Evolutionary conservation across 140 eudicot species (phyloP).

Genomic region (Cichorium intybus): DNA sequence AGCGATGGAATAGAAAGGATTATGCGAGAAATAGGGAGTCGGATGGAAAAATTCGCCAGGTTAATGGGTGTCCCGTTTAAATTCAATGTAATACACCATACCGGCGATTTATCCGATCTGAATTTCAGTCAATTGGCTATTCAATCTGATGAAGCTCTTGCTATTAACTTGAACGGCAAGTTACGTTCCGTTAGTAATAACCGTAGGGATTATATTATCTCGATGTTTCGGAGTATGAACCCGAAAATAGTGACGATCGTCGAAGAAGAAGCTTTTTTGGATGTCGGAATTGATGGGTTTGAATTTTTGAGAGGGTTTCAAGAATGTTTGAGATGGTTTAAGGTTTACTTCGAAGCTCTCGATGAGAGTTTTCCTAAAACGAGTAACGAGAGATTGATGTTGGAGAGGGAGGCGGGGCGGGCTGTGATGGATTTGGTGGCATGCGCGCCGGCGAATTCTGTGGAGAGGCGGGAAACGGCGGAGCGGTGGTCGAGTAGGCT

Average conservation of each 20-base stretch:
- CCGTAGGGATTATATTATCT: constrained; percentile 55
- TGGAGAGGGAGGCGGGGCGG: constrained; percentile 85
- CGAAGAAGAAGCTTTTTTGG: constrained; percentile 94
- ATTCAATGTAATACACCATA: constrained; percentile 55
- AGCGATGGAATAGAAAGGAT: constrained; percentile 60
- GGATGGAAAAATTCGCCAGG: constrained; percentile 86
- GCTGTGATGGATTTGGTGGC: constrained; percentile 84
- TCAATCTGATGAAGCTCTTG: constrained; percentile 74
- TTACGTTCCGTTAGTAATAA: constrained; percentile 44
- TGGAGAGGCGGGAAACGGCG: constrained; percentile 85
- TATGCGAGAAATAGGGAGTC: constrained; percentile 78
- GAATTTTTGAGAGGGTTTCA: constrained; percentile 75
- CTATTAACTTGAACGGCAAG: constrained; percentile 70
- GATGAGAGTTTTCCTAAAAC: constrained; percentile 78
- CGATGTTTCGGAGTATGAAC: constrained; percentile 47
- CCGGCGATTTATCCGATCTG: constrained; percentile 52
- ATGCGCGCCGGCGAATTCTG: constrained; percentile 56
- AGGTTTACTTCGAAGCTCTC: constrained; percentile 78
- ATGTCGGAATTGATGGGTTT: constrained; percentile 53
- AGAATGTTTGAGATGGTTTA: constrained; percentile 85
- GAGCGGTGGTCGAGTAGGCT: constrained; percentile 64
- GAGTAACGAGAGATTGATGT: constrained; percentile 80
- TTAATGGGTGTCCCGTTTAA: constrained; percentile 76
- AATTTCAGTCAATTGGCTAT: constrained; percentile 47
- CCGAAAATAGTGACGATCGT: constrained; percentile 78